Evolutionary conservation across 371 early-diverging fungal genomes (phyloP), one percentile per base, ranked within the genome.

Genomic region (Basidiobolus meristosporus): DNA sequence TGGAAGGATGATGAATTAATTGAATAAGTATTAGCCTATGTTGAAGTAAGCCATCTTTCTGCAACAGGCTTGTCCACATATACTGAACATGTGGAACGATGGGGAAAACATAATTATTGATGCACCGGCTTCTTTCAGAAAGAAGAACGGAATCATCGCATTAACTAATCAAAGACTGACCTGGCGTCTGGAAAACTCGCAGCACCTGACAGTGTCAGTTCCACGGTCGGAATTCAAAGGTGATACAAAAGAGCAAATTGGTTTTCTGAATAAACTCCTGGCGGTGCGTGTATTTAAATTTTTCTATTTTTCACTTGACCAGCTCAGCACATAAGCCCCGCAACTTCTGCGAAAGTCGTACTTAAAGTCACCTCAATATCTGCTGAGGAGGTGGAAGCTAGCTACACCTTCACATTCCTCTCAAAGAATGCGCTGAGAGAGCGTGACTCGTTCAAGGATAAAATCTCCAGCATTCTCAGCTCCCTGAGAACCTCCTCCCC

Each of bases 361-460:
- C 47, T 43, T 10, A 59, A 51, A 28, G 57, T 49, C 12, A 51
- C 58, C 23, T 42, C 62, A 32, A 56, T 55, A 40, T 40, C 60
- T 17, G 53, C 55, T 2, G 49, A 55, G 41, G 38, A 43, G 14
- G 46, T 38, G 16, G 60, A 57, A 18, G 45, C 39, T 14, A 46
- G 38, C 36, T 51, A 56, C 45, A 50, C 41, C 40, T 60, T 65
- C 40, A 39, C 41, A 9, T 78, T 78, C 41, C 57, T 61, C 7
- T 65, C 73, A 9, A 42, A 43, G 2, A 60, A 63, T 29, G 65
- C 68, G 6, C 10, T 62, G 18, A 58, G 58, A 30, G 71, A 73
- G 33, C 53, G 73, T 21, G 68, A 70, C 39, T 55, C 53, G 10
- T 62, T 73, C 43, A 73, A 68, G 45, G 58, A 62, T 15, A 62